Percentiles rank a stretch among this genome's conserved stretches.
Evolutionary conservation across 352 stramenopile genomes (phyloP).

Genomic region (Phytophthora aleatoria): DNA sequence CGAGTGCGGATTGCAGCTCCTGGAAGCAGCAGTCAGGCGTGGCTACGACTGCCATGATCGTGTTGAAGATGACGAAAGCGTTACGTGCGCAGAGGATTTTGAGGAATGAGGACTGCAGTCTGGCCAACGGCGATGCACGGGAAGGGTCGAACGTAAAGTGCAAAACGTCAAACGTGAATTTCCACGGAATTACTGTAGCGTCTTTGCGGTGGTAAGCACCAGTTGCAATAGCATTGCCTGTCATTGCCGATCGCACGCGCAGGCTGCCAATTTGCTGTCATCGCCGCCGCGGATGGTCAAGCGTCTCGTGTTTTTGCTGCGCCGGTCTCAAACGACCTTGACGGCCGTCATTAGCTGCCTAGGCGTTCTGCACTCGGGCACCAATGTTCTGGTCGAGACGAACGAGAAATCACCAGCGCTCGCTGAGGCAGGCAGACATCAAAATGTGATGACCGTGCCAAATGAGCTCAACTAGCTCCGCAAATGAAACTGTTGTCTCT

Average conservation of each 20-base stretch:
- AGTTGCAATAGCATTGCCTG: neutral
- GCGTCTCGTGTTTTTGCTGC: conserved; percentile 15
- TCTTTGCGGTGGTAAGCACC: neutral
- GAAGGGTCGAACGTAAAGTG: neutral
- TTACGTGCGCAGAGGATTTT: neutral
- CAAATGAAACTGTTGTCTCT: neutral
- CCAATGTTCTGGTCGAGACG: no score
- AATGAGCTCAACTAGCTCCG: neutral
- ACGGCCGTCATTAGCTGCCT: no score
- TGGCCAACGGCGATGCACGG: neutral
- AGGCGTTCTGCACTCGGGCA: no score
- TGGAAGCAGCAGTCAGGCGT: conserved; percentile 16
- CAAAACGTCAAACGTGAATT: conserved; percentile 2
- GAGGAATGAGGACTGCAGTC: neutral
- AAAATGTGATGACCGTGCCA: neutral
- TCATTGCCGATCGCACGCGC: neutral
- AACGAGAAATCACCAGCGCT: neutral
- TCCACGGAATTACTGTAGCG: neutral
- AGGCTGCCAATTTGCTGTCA: neutral
- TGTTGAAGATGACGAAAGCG: conserved; percentile 1
- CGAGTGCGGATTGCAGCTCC: conserved; percentile 21
- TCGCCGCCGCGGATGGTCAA: conserved; percentile 2
- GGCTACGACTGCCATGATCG: conserved; percentile 14
- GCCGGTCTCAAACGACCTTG: no score
- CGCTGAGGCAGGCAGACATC: neutral